Percentiles rank a stretch among this genome's conserved stretches.
phyloP scores from a whole-genome alignment of 2,329 filamentous ascomycete species.

The Phialemoniopsis sp. region DNA sequence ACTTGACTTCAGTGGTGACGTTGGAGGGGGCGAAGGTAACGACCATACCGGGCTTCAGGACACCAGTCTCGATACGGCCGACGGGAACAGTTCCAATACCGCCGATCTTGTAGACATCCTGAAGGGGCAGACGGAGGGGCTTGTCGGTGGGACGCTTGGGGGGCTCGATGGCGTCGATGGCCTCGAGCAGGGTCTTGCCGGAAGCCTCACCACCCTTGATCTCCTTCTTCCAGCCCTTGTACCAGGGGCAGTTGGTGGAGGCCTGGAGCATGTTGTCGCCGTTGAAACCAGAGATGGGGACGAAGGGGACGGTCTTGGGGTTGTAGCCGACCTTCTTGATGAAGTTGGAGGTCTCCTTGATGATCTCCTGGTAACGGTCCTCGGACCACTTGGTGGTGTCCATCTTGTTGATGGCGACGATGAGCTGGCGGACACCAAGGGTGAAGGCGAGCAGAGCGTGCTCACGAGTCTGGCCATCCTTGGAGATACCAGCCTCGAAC shows the following conservation, averaged over 20 bases:
- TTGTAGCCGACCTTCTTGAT: conserved; percentile 99
- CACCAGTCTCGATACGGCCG: conserved; percentile 99
- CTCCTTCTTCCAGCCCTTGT: conserved; percentile 99
- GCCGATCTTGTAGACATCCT: conserved; percentile 99
- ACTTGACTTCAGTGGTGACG: conserved; percentile 99
- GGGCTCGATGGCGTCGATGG: conserved; percentile 93
- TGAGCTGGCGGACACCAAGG: conserved; percentile 99
- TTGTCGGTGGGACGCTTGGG: conserved; percentile 95
- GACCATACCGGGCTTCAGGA: conserved; percentile 88
- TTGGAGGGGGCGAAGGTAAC: conserved; percentile 97
- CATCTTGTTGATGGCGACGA: conserved; percentile 99
- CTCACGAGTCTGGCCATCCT: conserved; percentile 99
- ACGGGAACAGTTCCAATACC: conserved; percentile 99
- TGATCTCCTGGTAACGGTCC: conserved; percentile 95
- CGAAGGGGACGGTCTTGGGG: conserved; percentile 97
- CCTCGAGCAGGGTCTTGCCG: conserved; percentile 98
- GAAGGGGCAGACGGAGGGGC: conserved; percentile 99
- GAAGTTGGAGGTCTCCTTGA: conserved; percentile 99
- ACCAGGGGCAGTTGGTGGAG: conserved; percentile 97
- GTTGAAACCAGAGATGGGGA: conserved; percentile 99
- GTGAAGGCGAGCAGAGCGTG: conserved; percentile 99
- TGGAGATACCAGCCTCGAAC: conserved; percentile 99
- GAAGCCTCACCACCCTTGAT: conserved; percentile 73
- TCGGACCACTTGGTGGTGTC: conserved; percentile 99
- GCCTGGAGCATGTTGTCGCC: conserved; percentile 98